Base-by-base conservation (phyloP, 2,329 filamentous ascomycete genomes). In the Beauveria rudraprayagi region DNA sequence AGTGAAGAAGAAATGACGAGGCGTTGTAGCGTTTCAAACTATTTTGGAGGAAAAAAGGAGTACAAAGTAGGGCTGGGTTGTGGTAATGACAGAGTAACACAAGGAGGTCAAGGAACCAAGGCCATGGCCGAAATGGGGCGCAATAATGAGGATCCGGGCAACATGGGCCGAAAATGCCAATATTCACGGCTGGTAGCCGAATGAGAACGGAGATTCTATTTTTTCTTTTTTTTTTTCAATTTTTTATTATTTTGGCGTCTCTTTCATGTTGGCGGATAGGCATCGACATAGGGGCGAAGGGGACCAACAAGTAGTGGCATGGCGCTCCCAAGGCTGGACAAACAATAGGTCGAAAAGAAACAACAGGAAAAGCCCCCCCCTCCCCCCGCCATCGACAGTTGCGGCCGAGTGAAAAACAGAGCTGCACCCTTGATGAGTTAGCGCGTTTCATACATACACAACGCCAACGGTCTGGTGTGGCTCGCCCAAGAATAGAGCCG, bases 31-130 rank as follows among this genome's bases (percentile, higher is more conserved):
- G 28, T 57, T 57, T 57, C 30, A 50, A 11, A 19, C 34, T 26
- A 44, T 14, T 17, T 10, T n/a, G 22, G 19, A 24, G 43, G 34
- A 41, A 41, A 30, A 50, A 50, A 50, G 55, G 24, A 47, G 28
- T 40, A 26, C 22, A 40, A 24, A 34, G n/a, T 14, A 24, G 9
- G 43, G 28, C 26, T 22, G 53, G 19, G 4, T 54, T 19, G 44
- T 47, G 44, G 55, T 57, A 16, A 57, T 57, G 55, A 57, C 19
- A 41, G 30, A 16, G 55, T 57, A 28, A 26, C 22, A 57, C 55
- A 50, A 57, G 22, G 44, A 40, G 30, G n/a, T 7, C 43, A 11
- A 37, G 24, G 54, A 48, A 43, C 53, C 11, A 5, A 56, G 37
- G 41, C n/a, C 8, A 28, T 11, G 46, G 6, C 56, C 17, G 46